phyloP scores from a whole-genome alignment of 768 basidiomycete species.

The Leucocoprinus birnbaumii region DNA sequence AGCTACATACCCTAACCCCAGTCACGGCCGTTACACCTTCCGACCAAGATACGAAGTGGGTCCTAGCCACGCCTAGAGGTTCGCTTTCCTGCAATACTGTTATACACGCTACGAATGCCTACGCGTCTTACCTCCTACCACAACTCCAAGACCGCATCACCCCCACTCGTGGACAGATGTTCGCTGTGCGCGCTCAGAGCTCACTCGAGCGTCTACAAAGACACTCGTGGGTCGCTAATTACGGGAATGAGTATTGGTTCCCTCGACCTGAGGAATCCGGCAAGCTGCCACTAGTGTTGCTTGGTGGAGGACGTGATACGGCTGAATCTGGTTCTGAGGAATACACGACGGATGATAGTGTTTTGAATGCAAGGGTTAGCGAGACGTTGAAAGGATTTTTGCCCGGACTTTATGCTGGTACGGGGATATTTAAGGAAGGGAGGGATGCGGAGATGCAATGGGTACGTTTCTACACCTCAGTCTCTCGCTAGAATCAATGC shows the following conservation, averaged over 20 bases:
- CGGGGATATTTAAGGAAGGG: slow-evolving; percentile 41
- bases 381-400: slow-evolving; percentile 55
- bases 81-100: slow-evolving; percentile 56
- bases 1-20: slow-evolving; percentile 72
- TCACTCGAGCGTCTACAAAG: slow-evolving; percentile 36
- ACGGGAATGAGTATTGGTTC: slow-evolving; percentile 79
- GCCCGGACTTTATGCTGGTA: slow-evolving; percentile 47
- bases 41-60: background rate
- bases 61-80: slow-evolving; percentile 60
- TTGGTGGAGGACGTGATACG: slow-evolving; percentile 65
- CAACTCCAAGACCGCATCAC: slow-evolving; percentile 41
- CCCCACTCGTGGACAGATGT: slow-evolving; percentile 72
- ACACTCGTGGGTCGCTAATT: slow-evolving; percentile 45
- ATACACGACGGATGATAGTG: slow-evolving; percentile 56
- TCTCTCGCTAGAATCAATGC: background rate
- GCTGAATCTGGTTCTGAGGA: slow-evolving; percentile 43
- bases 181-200: slow-evolving; percentile 37
- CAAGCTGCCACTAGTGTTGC: slow-evolving; percentile 53
- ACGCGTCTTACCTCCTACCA: slow-evolving; percentile 73
- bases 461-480: slow-evolving; percentile 50
- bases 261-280: slow-evolving; percentile 45
- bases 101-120: slow-evolving; percentile 87
- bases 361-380: slow-evolving; percentile 44
- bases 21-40: slow-evolving; percentile 41
- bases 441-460: slow-evolving; percentile 77